Base-by-base conservation (phyloP, 768 basidiomycete species). In the Boletellus ananas region DNA sequence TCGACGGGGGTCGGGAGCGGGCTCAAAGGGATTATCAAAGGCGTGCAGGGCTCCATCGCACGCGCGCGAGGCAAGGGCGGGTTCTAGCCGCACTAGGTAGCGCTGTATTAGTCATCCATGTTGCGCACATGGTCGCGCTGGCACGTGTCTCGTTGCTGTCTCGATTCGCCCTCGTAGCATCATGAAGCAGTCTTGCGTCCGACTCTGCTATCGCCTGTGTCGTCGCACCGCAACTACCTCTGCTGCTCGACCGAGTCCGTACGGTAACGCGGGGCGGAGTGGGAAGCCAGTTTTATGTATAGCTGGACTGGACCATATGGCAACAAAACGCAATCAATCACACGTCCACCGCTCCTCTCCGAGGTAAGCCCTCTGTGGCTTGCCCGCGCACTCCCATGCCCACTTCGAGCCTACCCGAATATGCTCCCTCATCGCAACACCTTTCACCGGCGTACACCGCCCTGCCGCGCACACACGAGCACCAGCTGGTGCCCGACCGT, bases 381-480 rank as follows among this genome's bases (percentile, higher is more conserved):
- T 65, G 46, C 21, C 52, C 52, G 53, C 33, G 35, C 42, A 59
- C 63, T 50, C 49, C 52, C 64, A 84, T 85, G 84, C 79, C 78
- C 29, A 74, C 79, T 35, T 68, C 74, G 40, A 78, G 72, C 55
- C 77, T 80, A 35, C 80, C 83, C 6, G 72, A 72, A 16, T 84
- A 81, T 53, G 41, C 65, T 13, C 71, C 71, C n/a, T 59, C 69
- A 41, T 41, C 55, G 64, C 59, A 65, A 58, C 39, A 70, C 58
- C 55, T 75, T 70, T 55, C 80, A 64, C 52, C 76, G 66, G 16
- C 68, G n/a, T 85, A 85, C 60, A 74, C 81, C 4, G 73, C 74
- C 11, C 74, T 80, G 53, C 83, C 83, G 1, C 75, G 72, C 21
- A 58, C 72, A 23, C 67, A 74, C 51, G 84, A 85, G 61, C 77